phyloP scores from a whole-genome alignment of 1,284 basidiomycete species.

The Cerrena zonata region DNA sequence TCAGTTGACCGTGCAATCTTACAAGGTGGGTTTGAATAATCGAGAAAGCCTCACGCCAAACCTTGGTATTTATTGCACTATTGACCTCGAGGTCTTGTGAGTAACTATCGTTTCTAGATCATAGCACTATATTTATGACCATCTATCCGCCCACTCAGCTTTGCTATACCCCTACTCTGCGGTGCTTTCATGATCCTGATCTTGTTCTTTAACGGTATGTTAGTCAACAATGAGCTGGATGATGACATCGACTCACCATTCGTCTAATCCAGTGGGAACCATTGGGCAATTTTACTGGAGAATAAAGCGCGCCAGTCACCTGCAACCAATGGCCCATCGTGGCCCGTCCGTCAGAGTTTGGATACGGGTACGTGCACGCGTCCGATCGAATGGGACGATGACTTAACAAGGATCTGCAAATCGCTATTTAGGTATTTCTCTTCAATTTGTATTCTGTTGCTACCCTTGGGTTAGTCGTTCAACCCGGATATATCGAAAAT shows the following conservation, averaged over 20 bases:
- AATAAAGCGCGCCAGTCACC: slow-evolving; percentile 30
- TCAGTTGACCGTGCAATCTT: no score
- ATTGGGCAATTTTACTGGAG: slow-evolving; percentile 31
- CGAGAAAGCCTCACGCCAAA: slow-evolving; percentile 30
- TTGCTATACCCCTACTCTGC: slow-evolving; percentile 43
- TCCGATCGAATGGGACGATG: no score
- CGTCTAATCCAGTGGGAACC: slow-evolving; percentile 28
- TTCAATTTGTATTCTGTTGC: slow-evolving; percentile 41
- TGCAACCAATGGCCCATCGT: slow-evolving; percentile 38
- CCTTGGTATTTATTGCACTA: slow-evolving; percentile 48
- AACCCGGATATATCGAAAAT: neutral
- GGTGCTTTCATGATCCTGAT: slow-evolving; percentile 35
- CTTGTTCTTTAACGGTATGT: slow-evolving; percentile 25
- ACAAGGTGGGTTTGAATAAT: slow-evolving; percentile 32
- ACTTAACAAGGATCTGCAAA: neutral
- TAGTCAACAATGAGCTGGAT: no score
- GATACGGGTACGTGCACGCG: slow-evolving; percentile 24
- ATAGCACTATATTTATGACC: slow-evolving; percentile 3
- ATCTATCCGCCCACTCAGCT: slow-evolving; percentile 27
- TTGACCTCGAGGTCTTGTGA: slow-evolving; percentile 33
- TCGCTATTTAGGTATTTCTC: slow-evolving; percentile 27
- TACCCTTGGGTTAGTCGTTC: slow-evolving; percentile 34
- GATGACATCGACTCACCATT: neutral
- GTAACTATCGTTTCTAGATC: slow-evolving; percentile 15
- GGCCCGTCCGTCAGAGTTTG: slow-evolving; percentile 27